Conservation (phyloP, 2,329 filamentous ascomycete genomes). For the Eurotiales sp. region DNA sequence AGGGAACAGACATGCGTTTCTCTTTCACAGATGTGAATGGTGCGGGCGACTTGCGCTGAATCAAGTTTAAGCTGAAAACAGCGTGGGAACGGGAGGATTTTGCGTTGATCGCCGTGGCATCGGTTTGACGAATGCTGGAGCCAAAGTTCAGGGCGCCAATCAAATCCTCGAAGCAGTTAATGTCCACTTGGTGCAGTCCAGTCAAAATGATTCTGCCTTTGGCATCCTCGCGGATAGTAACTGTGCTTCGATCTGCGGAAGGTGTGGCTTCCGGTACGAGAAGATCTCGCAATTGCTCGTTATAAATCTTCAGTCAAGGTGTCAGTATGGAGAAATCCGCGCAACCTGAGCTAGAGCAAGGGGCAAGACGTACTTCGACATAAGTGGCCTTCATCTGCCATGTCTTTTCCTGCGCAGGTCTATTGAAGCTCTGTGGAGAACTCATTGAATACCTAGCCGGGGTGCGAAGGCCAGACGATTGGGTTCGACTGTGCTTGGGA, state of each 20-base stretch:
- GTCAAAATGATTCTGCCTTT: slow-evolving; percentile 94
- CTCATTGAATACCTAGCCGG: slow-evolving; percentile 72
- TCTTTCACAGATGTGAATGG: slow-evolving; percentile 57
- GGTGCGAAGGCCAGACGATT: slow-evolving; percentile 73
- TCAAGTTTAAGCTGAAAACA: slow-evolving; percentile 90
- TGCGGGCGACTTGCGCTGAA: slow-evolving; percentile 64
- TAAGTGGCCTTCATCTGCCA: slow-evolving; percentile 95
- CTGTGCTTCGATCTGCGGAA: slow-evolving; percentile 65
- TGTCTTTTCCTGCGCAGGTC: slow-evolving; percentile 59
- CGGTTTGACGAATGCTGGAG: slow-evolving; percentile 90
- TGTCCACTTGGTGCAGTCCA: slow-evolving; percentile 78
- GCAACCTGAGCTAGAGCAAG: neutral
- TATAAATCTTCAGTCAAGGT: slow-evolving; percentile 71
- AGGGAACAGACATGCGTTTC: slow-evolving; percentile 80
- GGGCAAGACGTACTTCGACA: slow-evolving; percentile 58
- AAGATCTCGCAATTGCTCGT: slow-evolving; percentile 89
- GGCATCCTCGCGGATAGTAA: slow-evolving; percentile 90
- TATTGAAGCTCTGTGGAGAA: slow-evolving; percentile 47
- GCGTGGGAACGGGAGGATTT: slow-evolving; percentile 97
- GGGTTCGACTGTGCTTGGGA: slow-evolving; percentile 55
- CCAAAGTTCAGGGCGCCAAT: slow-evolving; percentile 87
- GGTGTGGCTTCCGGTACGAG: slow-evolving; percentile 73
- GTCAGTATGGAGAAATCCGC: slow-evolving; percentile 8
- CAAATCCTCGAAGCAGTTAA: slow-evolving; percentile 89
- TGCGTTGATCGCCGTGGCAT: slow-evolving; percentile 94